Evolutionary conservation across 148 eudicot species (phyloP).

Genomic region (Cornus florida): DNA sequence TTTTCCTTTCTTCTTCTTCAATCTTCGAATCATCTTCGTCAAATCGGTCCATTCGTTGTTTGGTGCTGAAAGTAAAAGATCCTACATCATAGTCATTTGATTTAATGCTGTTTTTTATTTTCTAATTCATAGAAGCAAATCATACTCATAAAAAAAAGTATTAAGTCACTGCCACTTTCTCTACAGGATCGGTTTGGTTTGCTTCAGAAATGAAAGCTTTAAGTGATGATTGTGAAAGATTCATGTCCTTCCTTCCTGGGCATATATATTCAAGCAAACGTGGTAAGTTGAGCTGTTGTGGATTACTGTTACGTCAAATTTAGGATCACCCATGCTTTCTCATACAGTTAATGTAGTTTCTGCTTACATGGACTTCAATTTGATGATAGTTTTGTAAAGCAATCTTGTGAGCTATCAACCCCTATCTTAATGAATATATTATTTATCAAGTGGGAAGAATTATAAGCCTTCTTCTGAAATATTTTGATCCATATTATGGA

Average conservation of each 20-base stretch:
- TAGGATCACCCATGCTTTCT: background rate
- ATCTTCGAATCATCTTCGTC: background rate
- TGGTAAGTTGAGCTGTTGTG: constrained; percentile 45
- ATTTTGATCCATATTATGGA: background rate
- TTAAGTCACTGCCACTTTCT: background rate
- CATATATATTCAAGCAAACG: constrained; percentile 85
- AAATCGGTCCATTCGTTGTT: background rate
- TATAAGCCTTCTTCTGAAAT: background rate
- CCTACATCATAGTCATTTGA: background rate
- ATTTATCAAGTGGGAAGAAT: background rate
- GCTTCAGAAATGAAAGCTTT: constrained; percentile 95
- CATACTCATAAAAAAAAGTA: background rate
- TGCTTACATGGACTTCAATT: background rate
- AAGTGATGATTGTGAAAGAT: constrained; percentile 93
- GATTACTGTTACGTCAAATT: background rate
- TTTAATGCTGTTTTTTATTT: background rate
- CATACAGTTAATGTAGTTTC: background rate
- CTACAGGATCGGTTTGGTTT: constrained; percentile 90
- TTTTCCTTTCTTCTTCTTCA: background rate
- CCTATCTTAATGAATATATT: background rate
- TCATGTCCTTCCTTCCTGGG: constrained; percentile 81
- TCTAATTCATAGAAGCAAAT: background rate
- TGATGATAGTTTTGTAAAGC: constrained; percentile 1
- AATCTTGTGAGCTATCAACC: background rate
- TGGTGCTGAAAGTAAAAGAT: no score